Evolutionary conservation across 2,329 filamentous ascomycete genomes (phyloP), one percentile per base, ranked within the genome.

Genomic region (Calonectria crousiana): DNA sequence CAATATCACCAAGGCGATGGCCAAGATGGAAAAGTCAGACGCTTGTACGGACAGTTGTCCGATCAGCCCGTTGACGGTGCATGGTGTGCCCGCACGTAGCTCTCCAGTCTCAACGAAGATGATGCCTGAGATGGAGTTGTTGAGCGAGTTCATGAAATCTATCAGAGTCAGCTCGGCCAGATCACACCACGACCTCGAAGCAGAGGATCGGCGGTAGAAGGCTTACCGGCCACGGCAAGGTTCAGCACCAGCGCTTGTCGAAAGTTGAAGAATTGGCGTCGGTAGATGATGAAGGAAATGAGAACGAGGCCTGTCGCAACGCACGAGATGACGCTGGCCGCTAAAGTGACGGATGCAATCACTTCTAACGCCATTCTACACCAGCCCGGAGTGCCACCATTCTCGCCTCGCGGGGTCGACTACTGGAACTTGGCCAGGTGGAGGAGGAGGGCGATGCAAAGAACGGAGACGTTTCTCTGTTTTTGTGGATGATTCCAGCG

Each of bases 1-100:
- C 1, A 80, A 69, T 2, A 78, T 80, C 16, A 74, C 70, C 3
- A 80, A 47, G 23, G 78, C 78, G 20, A 80, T 79, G 23, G 78
- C 77, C 11, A 80, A 68, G 4, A 80, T 78, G 8, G 77, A 79
- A 56, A 80, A 80, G 67, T 80, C 78, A 52, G 78, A 74, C 20
- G 77, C 78, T 6, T 75, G 77, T 3, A 79, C 75, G 4, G 78
- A 80, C 4, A 80, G 71, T 26, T 80, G 78, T 0, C 76, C 77
- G 3, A 78, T 56, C 10, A 80, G 72, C 0, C 66, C 78, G 20
- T 80, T 80, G 8, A 67, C 41, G 4, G 60, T 51, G 16, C 78
- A 80, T 23, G 78, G 26, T 6, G 49, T 32, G 3, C 77, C 76
- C 11, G 72, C 38, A 3, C 67, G 51, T 0, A 80, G 75, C 9